These are phyloP conservation scores for Pelargonium fulgidum DNA, from an alignment of 441 rosid genomes.

Conservation along the genomic window DNA sequence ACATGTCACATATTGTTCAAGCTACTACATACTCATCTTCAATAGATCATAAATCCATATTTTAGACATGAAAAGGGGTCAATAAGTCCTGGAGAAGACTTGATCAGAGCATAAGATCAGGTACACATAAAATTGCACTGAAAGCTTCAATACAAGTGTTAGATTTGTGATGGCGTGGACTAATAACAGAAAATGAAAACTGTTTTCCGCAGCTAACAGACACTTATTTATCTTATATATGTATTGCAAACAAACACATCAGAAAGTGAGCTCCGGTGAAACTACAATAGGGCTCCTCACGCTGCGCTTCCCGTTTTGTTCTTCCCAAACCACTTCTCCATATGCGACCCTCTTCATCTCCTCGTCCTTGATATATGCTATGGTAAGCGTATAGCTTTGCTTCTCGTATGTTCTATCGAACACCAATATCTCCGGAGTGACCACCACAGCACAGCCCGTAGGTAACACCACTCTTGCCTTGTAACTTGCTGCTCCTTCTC, in stretches of 20 bases:
- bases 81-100: no score
- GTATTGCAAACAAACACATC: no score
- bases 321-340: constrained; percentile 40
- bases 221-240: neutral
- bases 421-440: constrained; percentile 28
- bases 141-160: no score
- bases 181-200: no score
- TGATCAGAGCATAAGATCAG: no score
- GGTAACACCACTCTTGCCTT: constrained; percentile 22
- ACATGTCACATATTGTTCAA: no score
- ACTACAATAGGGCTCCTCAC: constrained; percentile 41
- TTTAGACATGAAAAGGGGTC: no score
- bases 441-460: constrained; percentile 20
- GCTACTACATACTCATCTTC: no score
- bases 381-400: constrained; percentile 23
- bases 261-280: neutral
- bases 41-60: no score
- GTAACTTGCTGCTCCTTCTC: constrained; percentile 30
- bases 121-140: no score
- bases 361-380: constrained; percentile 11
- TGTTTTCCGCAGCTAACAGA: no score
- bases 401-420: constrained; percentile 30
- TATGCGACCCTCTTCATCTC: constrained; percentile 17
- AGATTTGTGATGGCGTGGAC: no score
- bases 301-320: constrained; percentile 24